Evolutionary conservation across 331 rosid species (phyloP).

Genomic region (Prunus yedoensis): DNA sequence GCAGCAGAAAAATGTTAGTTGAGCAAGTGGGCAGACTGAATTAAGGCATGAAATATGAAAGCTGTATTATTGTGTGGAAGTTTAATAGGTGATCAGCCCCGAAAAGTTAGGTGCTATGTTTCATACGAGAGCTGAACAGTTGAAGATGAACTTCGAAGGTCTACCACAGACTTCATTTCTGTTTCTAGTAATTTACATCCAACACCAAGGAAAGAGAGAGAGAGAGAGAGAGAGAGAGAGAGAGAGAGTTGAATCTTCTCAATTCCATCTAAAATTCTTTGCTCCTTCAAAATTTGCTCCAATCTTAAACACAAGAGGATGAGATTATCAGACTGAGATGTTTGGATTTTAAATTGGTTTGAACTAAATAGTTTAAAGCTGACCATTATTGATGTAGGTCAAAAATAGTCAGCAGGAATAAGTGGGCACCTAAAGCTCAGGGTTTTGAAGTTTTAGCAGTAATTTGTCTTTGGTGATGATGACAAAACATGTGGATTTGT

Average conservation of each 20-base stretch:
- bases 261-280: too few species aligned
- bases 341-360: too few species aligned
- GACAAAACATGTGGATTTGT: slow-evolving; percentile 14
- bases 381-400: neutral
- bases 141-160: neutral
- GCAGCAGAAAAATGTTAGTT: neutral
- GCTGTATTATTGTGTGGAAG: neutral
- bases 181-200: too few species aligned
- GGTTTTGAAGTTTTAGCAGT: slow-evolving; percentile 1
- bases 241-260: too few species aligned
- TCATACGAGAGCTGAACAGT: neutral
- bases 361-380: neutral
- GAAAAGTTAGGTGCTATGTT: neutral
- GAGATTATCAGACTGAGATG: too few species aligned
- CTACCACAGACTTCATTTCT: neutral
- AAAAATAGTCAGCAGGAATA: neutral
- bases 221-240: too few species aligned
- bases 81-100: neutral
- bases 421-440: neutral
- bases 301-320: too few species aligned
- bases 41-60: too few species aligned
- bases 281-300: too few species aligned
- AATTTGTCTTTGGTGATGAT: slow-evolving; percentile 19
- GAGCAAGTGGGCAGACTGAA: neutral
- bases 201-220: too few species aligned